Evolutionary conservation across 2,329 filamentous ascomycete genomes (phyloP), one percentile per base, ranked within the genome.

Genomic region (Epichloe bromicola): DNA sequence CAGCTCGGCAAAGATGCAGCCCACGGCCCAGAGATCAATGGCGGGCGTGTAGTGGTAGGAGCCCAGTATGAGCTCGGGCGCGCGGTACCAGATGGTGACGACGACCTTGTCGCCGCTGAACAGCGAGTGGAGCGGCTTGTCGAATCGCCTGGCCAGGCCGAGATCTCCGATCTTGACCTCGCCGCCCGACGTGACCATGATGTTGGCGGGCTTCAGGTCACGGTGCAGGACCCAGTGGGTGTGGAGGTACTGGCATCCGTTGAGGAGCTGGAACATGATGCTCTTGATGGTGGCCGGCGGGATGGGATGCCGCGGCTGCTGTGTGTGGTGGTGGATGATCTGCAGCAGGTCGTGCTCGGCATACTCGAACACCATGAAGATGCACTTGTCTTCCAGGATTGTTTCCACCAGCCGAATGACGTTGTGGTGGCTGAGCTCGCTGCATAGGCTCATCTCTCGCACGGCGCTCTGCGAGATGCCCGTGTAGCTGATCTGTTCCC

Each of bases 331-430:
- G 65, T 98, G 93, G 59, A 98, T 96, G 65, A 98, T 97, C 67
- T 98, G 93, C 4, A 98, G 75, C 38, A 98, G 72, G 67, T 98
- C 93, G 67, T 98, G 93, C 68, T 98, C 93, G 58, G 93, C 93
- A 66, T 95, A 98, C 67, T 97, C 93, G 60, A 98, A 97, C 2
- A 98, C 90, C 86, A 98, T 98, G 70, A 90, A 98, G 65, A 98
- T 97, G 71, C 90, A 96, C 72, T 97, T 97, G 67, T 95, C 90
- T 70, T 98, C 91, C 3, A 98, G 76, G 61, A 98, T 95, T 61
- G 95, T 97, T 69, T 98, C 93, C 55, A 91, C 82, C 1, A 96
- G 80, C 53, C 85, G 82, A 58, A 98, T 91, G 36, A 98, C 83
- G 64, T 97, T 97, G 51, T 80, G 74, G 66, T 98, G 89, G 53